A percentile compares a stretch with the other conserved stretches of the same genome.
Evolutionary conservation across 2,329 filamentous ascomycete species (phyloP).

Genomic region (Penicillium sp.): DNA sequence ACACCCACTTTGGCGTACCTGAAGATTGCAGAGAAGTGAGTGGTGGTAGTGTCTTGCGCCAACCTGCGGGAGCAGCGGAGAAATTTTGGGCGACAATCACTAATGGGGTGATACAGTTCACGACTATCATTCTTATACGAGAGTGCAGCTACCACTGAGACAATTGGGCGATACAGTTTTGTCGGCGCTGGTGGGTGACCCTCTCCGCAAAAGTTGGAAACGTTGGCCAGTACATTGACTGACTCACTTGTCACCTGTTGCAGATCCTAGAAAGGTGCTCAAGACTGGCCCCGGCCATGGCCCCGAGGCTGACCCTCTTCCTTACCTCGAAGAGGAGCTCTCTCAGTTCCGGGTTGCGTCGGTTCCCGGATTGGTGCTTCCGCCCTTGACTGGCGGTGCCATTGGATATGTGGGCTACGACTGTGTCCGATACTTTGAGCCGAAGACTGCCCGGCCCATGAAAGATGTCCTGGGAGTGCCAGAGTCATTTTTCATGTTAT

Average conservation of each 20-base stretch:
- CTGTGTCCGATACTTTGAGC: constrained; percentile 97
- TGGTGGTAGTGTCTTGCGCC: constrained; percentile 24
- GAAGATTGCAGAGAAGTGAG: constrained; percentile 77
- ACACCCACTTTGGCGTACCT: constrained; percentile 95
- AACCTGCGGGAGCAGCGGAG: constrained; percentile 3
- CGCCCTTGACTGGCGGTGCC: constrained; percentile 86
- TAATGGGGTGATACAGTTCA: constrained; percentile 49
- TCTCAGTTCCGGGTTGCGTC: constrained; percentile 77
- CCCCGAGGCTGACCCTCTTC: constrained; percentile 80
- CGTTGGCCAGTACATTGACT: background rate
- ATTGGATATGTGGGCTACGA: constrained; percentile 98
- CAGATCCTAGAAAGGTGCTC: constrained; percentile 74
- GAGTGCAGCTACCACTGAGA: constrained; percentile 88
- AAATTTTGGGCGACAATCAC: constrained; percentile 8
- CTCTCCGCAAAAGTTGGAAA: background rate
- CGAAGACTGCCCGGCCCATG: constrained; percentile 86
- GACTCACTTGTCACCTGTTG: constrained; percentile 11
- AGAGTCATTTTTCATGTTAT: constrained; percentile 96
- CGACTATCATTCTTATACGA: constrained; percentile 94
- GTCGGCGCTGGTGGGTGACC: constrained; percentile 70
- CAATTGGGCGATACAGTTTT: constrained; percentile 93
- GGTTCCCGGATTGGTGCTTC: constrained; percentile 80
- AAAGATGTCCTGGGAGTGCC: constrained; percentile 88
- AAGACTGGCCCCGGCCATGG: constrained; percentile 88
- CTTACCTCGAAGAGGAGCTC: constrained; percentile 79